These are phyloP conservation scores for Claviceps purpurea DNA, from an alignment of 2,329 filamentous ascomycete genomes.

Conservation along the genomic window DNA sequence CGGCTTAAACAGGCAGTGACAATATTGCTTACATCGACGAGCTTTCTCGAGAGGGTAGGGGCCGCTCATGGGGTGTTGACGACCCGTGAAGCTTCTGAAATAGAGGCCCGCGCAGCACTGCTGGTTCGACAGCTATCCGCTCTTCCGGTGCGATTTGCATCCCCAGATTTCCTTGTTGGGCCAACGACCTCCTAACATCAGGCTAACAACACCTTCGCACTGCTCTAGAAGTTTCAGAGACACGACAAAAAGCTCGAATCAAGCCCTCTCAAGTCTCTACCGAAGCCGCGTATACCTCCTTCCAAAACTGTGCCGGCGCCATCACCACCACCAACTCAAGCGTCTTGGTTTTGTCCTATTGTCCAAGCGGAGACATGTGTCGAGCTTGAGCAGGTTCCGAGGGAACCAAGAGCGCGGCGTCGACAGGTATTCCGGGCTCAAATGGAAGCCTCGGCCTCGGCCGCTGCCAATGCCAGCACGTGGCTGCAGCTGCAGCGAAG, in stretches of 20 bases:
- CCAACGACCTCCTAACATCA: not conserved
- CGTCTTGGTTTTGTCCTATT: not conserved
- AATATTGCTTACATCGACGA: conserved; percentile 11
- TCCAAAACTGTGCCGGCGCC: not conserved
- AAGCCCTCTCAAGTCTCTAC: not conserved
- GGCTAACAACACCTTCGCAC: not conserved
- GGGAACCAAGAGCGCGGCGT: not conserved
- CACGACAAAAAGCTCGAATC: not conserved
- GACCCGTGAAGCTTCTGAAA: conserved; percentile 9
- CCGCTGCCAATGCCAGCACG: not conserved
- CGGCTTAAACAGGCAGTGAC: conserved; percentile 10
- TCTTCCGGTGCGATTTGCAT: conserved; percentile 9
- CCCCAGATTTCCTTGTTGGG: not conserved
- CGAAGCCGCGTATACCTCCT: not conserved
- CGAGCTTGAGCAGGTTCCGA: not conserved
- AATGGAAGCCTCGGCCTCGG: not conserved
- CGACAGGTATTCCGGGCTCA: not conserved
- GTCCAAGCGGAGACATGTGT: not conserved
- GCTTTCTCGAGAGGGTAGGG: conserved; percentile 13
- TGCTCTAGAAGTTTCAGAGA: not conserved
- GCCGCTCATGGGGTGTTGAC: conserved; percentile 10
- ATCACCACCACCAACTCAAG: not conserved
- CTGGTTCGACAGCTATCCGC: conserved; percentile 11
- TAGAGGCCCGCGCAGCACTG: conserved; percentile 8
- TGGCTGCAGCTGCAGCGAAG: conserved; percentile 5